Percentiles rank a stretch among this genome's conserved stretches.
Conservation (phyloP, 495 filamentous ascomycete species). For the Penicillium taxi region DNA sequence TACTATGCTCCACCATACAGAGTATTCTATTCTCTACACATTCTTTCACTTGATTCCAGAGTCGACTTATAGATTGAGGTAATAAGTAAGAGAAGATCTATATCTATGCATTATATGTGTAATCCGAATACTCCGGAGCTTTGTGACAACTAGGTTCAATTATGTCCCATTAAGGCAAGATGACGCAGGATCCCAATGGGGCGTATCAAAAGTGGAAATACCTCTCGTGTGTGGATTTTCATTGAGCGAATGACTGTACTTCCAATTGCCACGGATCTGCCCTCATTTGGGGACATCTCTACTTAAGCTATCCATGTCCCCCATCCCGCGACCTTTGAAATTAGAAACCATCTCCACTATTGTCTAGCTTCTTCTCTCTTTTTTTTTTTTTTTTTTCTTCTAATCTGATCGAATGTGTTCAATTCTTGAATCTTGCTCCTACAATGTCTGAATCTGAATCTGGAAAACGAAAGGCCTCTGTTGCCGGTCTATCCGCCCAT, state of each 20-base stretch:
- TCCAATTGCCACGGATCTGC: conserved; percentile 9
- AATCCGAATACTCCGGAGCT: too few relatives aligned
- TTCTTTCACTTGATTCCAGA: too few relatives aligned
- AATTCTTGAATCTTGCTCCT: conserved; percentile 15
- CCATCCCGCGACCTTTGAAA: conserved; percentile 9
- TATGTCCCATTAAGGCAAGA: too few relatives aligned
- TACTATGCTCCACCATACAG: too few relatives aligned
- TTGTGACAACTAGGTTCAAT: too few relatives aligned
- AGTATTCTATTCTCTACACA: too few relatives aligned
- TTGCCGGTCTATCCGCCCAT: conserved; percentile 31
- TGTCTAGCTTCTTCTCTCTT: conserved; percentile 3
- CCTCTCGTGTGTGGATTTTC: conserved; percentile 20
- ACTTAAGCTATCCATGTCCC: conserved; percentile 20
- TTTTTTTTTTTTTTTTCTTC: background rate
- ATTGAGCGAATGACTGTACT: conserved; percentile 6
- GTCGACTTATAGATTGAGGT: too few relatives aligned
- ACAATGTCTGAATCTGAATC: conserved; percentile 31
- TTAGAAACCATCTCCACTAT: conserved; percentile 25
- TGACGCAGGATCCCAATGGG: conserved; percentile 3
- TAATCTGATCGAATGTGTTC: conserved; percentile 1
- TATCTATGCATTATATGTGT: too few relatives aligned
- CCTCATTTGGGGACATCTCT: conserved; percentile 8
- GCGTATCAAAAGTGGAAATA: conserved; percentile 16
- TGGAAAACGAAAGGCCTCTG: conserved; percentile 38
- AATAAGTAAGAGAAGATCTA: too few relatives aligned